Conservation (phyloP, 257 asterid species). For the Avicennia marina region DNA sequence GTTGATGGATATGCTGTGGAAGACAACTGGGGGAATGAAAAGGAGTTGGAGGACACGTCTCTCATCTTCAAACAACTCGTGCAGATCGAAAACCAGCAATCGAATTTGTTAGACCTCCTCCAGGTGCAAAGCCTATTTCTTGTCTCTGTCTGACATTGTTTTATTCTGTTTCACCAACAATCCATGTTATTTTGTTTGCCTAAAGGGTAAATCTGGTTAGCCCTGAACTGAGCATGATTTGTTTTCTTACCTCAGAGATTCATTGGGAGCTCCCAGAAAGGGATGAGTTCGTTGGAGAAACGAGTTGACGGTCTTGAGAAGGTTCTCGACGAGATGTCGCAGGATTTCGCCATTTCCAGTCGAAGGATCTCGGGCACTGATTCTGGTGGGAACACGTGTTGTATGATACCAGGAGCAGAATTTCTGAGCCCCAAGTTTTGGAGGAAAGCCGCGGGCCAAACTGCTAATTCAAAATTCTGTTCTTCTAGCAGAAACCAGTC, state of each 20-base stretch:
- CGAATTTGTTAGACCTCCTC: conserved; percentile 65
- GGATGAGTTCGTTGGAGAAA: conserved; percentile 60
- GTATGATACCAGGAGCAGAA: conserved; percentile 58
- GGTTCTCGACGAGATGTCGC: conserved; percentile 66
- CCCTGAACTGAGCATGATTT: not conserved
- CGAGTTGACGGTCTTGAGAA: conserved; percentile 82
- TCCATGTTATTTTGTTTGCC: not conserved
- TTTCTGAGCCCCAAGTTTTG: conserved; percentile 69
- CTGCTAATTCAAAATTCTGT: too few species aligned
- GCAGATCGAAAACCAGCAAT: conserved; percentile 82
- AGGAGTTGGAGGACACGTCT: conserved; percentile 59
- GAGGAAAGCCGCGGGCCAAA: too few species aligned
- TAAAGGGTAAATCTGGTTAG: too few species aligned
- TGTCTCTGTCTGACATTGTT: too few species aligned
- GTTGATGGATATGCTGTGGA: conserved; percentile 13
- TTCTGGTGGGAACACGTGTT: conserved; percentile 39
- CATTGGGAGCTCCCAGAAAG: conserved; percentile 73
- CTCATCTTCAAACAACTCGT: conserved; percentile 58
- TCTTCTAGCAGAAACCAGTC: too few species aligned
- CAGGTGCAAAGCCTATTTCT: conserved; percentile 36
- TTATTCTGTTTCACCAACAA: too few species aligned
- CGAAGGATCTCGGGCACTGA: conserved; percentile 25
- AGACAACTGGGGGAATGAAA: conserved; percentile 22
- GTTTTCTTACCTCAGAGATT: conserved; percentile 43
- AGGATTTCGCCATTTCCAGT: conserved; percentile 41